Percentiles rank a stretch among this genome's conserved stretches.
phyloP scores from a whole-genome alignment of 495 filamentous ascomycete genomes.

The Hypoxylon fuscum region DNA sequence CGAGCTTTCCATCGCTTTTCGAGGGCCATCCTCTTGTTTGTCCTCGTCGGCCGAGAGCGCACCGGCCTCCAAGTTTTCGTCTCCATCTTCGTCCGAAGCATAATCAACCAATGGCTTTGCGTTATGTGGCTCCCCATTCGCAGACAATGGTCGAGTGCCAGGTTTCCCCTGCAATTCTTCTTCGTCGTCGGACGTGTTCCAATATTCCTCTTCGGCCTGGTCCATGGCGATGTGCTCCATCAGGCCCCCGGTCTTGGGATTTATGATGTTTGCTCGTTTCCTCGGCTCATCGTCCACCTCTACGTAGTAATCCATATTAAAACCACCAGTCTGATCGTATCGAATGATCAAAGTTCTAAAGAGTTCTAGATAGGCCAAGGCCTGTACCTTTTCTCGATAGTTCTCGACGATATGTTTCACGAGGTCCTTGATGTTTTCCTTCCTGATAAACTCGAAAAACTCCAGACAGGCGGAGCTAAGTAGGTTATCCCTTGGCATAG shows the following conservation, averaged over 20 bases:
- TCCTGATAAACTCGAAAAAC: conserved; percentile 90
- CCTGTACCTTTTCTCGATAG: conserved; percentile 81
- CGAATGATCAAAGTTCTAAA: conserved; percentile 78
- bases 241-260: conserved; percentile 72
- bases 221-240: conserved; percentile 77
- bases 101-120: conserved; percentile 89
- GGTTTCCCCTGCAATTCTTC: conserved; percentile 64
- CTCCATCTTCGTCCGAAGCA: conserved; percentile 81
- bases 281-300: conserved; percentile 61
- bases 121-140: conserved; percentile 62
- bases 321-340: conserved; percentile 84
- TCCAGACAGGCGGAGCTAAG: conserved; percentile 96
- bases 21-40: conserved; percentile 26
- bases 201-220: conserved; percentile 90
- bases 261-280: conserved; percentile 68
- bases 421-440: conserved; percentile 82
- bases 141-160: conserved; percentile 37
- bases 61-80: conserved; percentile 55
- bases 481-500: conserved; percentile 95
- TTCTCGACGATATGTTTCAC: conserved; percentile 88
- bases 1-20: conserved; percentile 36
- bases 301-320: conserved; percentile 64
- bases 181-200: conserved; percentile 90
- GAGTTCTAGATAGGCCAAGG: conserved; percentile 85
- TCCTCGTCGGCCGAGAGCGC: conserved; percentile 60